A percentile compares a stretch with the other conserved stretches of the same genome.
Evolutionary conservation across 306 rosid species (phyloP).

Genomic region (Hippophae tibetana): DNA sequence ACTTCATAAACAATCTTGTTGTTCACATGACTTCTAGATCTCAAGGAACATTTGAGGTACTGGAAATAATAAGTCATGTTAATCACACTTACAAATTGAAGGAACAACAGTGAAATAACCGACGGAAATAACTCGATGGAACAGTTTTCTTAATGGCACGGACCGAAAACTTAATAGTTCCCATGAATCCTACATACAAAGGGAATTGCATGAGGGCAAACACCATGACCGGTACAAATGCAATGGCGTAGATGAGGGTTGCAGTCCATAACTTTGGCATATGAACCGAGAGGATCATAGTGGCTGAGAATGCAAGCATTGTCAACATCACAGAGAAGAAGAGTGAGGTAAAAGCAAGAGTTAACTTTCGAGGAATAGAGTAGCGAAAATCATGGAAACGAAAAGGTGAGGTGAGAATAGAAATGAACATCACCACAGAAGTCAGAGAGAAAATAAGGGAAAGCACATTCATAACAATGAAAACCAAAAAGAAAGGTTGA

Average conservation of each 20-base stretch:
- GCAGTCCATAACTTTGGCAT: conserved; percentile 8
- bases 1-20: no score
- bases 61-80: no score
- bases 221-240: conserved; percentile 14
- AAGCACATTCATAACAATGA: conserved; percentile 20
- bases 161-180: not conserved
- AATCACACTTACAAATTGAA: no score
- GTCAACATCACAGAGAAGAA: conserved; percentile 13
- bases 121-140: not conserved
- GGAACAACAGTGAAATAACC: no score
- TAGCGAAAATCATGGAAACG: conserved; percentile 11
- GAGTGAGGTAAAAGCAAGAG: conserved; percentile 12
- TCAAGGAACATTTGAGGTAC: no score
- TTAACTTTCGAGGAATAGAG: conserved; percentile 21
- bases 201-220: conserved; percentile 5
- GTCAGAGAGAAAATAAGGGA: conserved; percentile 22
- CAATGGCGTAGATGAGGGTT: conserved; percentile 8
- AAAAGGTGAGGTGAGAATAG: conserved; percentile 20
- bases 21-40: no score
- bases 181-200: not conserved
- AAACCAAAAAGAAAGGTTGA: conserved; percentile 15
- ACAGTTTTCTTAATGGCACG: not conserved
- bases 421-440: conserved; percentile 29
- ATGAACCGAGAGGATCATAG: conserved; percentile 9
- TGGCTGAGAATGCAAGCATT: conserved; percentile 24